Conservation (phyloP, 2,329 filamentous ascomycete species). For the Arthrobotrys megalospora region DNA sequence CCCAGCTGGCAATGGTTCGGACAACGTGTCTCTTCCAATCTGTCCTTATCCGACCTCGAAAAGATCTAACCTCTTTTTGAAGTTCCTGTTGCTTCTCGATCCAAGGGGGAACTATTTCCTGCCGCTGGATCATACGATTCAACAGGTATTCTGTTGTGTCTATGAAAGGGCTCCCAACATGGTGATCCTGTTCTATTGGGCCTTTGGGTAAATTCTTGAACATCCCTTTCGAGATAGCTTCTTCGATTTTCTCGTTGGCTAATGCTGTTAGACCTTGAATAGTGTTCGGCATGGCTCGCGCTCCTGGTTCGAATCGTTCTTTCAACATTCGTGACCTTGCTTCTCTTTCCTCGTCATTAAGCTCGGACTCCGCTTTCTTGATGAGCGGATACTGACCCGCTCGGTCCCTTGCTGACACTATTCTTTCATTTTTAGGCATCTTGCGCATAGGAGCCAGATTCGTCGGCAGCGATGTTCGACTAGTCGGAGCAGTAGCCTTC, state of each 20-base stretch:
- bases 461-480: slow-evolving; percentile 63
- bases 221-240: slow-evolving; percentile 91
- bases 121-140: slow-evolving; percentile 98
- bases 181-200: slow-evolving; percentile 83
- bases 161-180: slow-evolving; percentile 88
- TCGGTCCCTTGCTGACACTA: slow-evolving; percentile 73
- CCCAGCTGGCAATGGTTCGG: slow-evolving; percentile 81
- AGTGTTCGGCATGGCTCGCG: slow-evolving; percentile 80
- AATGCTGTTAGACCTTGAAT: slow-evolving; percentile 84
- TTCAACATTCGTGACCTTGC: slow-evolving; percentile 80
- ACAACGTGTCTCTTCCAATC: slow-evolving; percentile 91
- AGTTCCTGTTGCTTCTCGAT: slow-evolving; percentile 98
- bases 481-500: slow-evolving; percentile 65
- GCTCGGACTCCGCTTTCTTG: slow-evolving; percentile 71
- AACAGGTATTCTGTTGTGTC: slow-evolving; percentile 98
- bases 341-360: slow-evolving; percentile 81
- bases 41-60: slow-evolving; percentile 80
- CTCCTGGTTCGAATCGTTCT: slow-evolving; percentile 82
- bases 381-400: slow-evolving; percentile 72
- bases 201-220: slow-evolving; percentile 84
- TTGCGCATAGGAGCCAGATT: slow-evolving; percentile 55
- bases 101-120: slow-evolving; percentile 96
- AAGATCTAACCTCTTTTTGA: slow-evolving; percentile 77
- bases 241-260: slow-evolving; percentile 92
- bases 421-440: slow-evolving; percentile 64